These are phyloP conservation scores for Allium cepa DNA, from an alignment of 106 monocot species.

Conservation along the genomic window DNA sequence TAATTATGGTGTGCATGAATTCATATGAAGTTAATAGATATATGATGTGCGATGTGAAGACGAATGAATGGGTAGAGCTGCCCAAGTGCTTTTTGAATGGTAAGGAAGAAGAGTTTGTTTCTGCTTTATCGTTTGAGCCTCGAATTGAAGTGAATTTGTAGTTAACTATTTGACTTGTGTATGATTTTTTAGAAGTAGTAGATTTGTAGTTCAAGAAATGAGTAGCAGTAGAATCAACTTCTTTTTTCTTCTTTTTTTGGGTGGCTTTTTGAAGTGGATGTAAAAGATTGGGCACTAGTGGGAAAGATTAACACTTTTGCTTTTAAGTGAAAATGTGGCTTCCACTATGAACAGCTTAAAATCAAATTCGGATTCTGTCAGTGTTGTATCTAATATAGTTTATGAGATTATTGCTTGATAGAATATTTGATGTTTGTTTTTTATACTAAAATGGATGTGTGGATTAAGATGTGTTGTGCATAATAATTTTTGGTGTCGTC, in stretches of 20 bases:
- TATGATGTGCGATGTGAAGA: constrained; percentile 37
- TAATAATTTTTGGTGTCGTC: too few relatives aligned
- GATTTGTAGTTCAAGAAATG: neutral
- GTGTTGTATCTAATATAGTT: too few relatives aligned
- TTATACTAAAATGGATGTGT: too few relatives aligned
- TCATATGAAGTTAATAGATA: constrained; percentile 44
- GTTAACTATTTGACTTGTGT: neutral
- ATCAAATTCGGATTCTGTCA: too few relatives aligned
- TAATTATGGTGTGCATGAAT: constrained; percentile 51
- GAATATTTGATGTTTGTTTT: too few relatives aligned
- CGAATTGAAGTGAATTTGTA: constrained; percentile 34
- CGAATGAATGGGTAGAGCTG: constrained; percentile 56
- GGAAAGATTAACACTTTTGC: constrained; percentile 1
- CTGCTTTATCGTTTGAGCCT: constrained; percentile 82
- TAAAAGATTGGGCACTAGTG: constrained; percentile 7
- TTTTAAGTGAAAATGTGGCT: constrained; percentile 7
- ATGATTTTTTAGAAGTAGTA: neutral
- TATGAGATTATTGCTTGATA: too few relatives aligned
- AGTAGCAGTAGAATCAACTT: neutral
- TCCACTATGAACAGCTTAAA: constrained; percentile 4
- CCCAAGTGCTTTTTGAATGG: constrained; percentile 57
- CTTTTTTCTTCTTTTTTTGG: neutral
- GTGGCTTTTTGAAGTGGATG: constrained; percentile 11
- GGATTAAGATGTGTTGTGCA: too few relatives aligned
- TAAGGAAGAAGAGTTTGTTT: constrained; percentile 43